phyloP scores from a whole-genome alignment of 2,329 filamentous ascomycete genomes.

The Xylaria hypoxylon region DNA sequence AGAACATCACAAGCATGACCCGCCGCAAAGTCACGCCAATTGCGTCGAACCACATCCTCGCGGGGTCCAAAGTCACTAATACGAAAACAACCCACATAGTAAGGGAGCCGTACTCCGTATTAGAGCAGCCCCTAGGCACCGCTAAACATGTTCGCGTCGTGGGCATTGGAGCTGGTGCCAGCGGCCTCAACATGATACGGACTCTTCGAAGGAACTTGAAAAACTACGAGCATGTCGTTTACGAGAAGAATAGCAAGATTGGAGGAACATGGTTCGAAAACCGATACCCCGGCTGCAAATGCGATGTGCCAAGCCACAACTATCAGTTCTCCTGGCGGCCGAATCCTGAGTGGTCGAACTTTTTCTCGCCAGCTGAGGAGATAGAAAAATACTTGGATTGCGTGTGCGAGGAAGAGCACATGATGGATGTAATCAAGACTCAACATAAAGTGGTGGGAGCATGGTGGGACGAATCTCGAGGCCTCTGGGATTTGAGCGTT shows the following conservation, averaged over 20 bases:
- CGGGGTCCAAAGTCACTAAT: constrained; percentile 41
- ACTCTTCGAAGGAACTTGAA: constrained; percentile 58
- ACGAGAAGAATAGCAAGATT: constrained; percentile 67
- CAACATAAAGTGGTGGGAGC: constrained; percentile 57
- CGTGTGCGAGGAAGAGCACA: constrained; percentile 61
- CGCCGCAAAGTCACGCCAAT: constrained; percentile 41
- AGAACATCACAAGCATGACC: constrained; percentile 46
- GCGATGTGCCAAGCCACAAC: constrained; percentile 69
- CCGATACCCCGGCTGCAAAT: constrained; percentile 67
- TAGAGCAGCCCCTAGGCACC: constrained; percentile 55
- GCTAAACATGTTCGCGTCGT: constrained; percentile 57
- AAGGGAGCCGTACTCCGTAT: constrained; percentile 51
- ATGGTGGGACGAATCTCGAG: constrained; percentile 58
- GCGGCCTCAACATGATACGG: constrained; percentile 59
- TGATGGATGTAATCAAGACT: constrained; percentile 59
- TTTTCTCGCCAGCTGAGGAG: constrained; percentile 66
- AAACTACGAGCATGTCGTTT: constrained; percentile 61
- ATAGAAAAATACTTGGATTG: constrained; percentile 65
- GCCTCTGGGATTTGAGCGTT: constrained; percentile 58
- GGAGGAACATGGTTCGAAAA: constrained; percentile 72
- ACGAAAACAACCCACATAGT: constrained; percentile 28
- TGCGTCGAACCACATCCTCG: constrained; percentile 33
- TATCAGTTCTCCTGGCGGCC: constrained; percentile 72
- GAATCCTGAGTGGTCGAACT: constrained; percentile 69
- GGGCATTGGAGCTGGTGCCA: constrained; percentile 59